Evolutionary conservation across 164 flowering plant genomes (phyloP).

Genomic region (Stephania japonica): DNA sequence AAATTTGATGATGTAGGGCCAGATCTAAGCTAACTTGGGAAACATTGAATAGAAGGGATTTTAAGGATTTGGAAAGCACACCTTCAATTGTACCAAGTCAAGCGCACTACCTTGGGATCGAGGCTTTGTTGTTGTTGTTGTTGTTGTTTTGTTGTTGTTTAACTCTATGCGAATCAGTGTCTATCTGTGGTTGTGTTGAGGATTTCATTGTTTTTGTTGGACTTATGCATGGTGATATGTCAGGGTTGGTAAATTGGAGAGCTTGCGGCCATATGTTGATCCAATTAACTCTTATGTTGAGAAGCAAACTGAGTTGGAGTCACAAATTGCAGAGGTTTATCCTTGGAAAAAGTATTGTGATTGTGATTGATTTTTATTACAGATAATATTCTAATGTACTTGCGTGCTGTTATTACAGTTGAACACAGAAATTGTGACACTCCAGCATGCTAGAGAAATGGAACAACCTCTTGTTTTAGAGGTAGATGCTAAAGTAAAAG

Average conservation of each 20-base stretch:
- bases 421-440: constrained; percentile 47
- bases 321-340: constrained; percentile 51
- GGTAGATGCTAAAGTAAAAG: constrained; percentile 55
- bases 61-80: too few relatives aligned
- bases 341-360: neutral
- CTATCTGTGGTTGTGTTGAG: neutral
- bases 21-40: too few relatives aligned
- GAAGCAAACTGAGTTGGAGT: constrained; percentile 42
- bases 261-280: constrained; percentile 38
- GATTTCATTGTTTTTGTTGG: neutral
- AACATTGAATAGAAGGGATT: too few relatives aligned
- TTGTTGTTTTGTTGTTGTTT: too few relatives aligned
- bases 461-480: constrained; percentile 71
- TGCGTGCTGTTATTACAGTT: constrained; percentile 38
- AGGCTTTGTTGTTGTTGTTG: neutral
- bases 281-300: constrained; percentile 39
- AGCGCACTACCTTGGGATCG: too few relatives aligned
- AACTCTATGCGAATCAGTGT: neutral
- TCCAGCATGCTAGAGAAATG: constrained; percentile 48
- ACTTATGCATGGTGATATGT: neutral
- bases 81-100: too few relatives aligned
- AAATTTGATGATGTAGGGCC: too few relatives aligned
- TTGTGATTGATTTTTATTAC: neutral
- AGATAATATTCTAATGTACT: neutral
- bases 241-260: constrained; percentile 56